A percentile compares a stretch with the other conserved stretches of the same genome.
Conservation (phyloP, 1,139 yeast genomes). For the Meyerozyma sp. region DNA sequence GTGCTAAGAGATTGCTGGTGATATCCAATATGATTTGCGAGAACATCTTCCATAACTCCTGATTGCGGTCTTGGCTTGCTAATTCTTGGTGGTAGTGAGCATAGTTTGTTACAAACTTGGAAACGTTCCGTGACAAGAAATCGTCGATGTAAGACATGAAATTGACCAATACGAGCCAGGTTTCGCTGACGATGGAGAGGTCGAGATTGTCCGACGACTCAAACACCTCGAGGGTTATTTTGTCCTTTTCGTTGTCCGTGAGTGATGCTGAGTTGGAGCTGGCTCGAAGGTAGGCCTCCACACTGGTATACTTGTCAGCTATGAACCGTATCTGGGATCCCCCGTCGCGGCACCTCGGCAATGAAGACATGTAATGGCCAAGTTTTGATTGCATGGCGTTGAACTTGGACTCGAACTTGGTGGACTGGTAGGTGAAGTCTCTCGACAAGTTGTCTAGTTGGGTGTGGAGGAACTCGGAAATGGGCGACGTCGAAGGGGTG, state of each 20-base stretch:
- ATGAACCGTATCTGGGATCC: slow-evolving; percentile 49
- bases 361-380: slow-evolving; percentile 30
- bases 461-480: slow-evolving; percentile 47
- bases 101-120: slow-evolving; percentile 36
- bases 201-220: slow-evolving; percentile 38
- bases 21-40: background rate
- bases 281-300: slow-evolving; percentile 31
- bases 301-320: slow-evolving; percentile 38
- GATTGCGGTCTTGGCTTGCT: slow-evolving; percentile 2
- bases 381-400: slow-evolving; percentile 39
- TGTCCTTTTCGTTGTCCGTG: slow-evolving; percentile 22
- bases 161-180: slow-evolving; percentile 40
- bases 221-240: slow-evolving; percentile 28
- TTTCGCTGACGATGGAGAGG: slow-evolving; percentile 38
- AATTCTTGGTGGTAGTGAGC: slow-evolving; percentile 23
- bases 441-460: slow-evolving; percentile 30
- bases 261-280: slow-evolving; percentile 22
- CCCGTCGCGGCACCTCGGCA: slow-evolving; percentile 25
- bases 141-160: slow-evolving; percentile 33
- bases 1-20: slow-evolving; percentile 1
- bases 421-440: slow-evolving; percentile 33
- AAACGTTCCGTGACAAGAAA: slow-evolving; percentile 23
- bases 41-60: background rate
- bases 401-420: slow-evolving; percentile 27
- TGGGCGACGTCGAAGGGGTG: slow-evolving; percentile 54